These are phyloP conservation scores for Fomitopsis pulvina DNA, from an alignment of 768 basidiomycete genomes.

Conservation along the genomic window DNA sequence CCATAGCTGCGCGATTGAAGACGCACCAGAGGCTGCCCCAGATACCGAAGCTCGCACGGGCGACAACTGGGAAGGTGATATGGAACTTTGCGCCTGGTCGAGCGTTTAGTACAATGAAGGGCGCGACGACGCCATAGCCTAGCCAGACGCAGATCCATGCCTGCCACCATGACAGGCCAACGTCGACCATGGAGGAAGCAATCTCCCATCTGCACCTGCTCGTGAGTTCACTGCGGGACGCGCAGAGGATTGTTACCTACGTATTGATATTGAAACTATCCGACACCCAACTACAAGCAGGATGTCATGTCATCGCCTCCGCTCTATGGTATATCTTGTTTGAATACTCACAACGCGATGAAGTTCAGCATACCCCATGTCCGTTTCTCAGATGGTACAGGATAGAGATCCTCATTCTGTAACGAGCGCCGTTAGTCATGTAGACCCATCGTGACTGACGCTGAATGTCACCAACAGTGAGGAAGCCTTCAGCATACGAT, in stretches of 20 bases:
- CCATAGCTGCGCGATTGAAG: constrained; percentile 69
- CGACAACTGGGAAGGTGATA: constrained; percentile 69
- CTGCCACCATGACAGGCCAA: constrained; percentile 78
- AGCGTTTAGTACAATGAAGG: constrained; percentile 73
- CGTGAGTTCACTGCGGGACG: no score
- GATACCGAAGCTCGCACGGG: constrained; percentile 70
- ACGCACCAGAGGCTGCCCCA: constrained; percentile 78
- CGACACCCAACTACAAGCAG: constrained; percentile 57
- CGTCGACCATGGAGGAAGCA: constrained; percentile 65
- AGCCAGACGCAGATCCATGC: constrained; percentile 79
- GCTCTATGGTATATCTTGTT: not conserved
- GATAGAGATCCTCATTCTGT: constrained; percentile 66
- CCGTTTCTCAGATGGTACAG: constrained; percentile 56
- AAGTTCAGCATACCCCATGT: constrained; percentile 66
- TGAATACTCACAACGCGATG: constrained; percentile 47
- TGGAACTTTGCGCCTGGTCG: constrained; percentile 74
- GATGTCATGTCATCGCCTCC: not conserved
- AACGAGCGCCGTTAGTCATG: no score
- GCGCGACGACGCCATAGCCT: constrained; percentile 35
- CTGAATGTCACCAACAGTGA: constrained; percentile 46
- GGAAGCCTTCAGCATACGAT: constrained; percentile 49
- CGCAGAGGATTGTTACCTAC: constrained; percentile 31
- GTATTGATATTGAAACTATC: constrained; percentile 78
- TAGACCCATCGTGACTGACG: no score
- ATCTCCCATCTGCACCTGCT: constrained; percentile 78